A percentile compares a stretch with the other conserved stretches of the same genome.
These are phyloP conservation scores for Zopfia rhizophila DNA, from an alignment of 2,329 filamentous ascomycete species.

Conservation along the genomic window DNA sequence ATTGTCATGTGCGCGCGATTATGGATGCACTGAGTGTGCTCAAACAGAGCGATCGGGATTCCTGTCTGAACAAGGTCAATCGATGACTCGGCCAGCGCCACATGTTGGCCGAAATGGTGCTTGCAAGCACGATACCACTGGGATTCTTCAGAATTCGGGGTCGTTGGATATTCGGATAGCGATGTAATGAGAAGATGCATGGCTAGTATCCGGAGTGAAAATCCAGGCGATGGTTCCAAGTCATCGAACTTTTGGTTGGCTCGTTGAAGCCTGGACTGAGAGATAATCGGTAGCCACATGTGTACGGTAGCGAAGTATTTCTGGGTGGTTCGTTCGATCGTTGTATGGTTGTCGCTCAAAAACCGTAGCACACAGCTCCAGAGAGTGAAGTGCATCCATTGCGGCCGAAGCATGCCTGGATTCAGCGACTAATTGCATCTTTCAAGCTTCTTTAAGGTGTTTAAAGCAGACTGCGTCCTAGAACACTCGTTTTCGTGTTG, in stretches of 20 bases:
- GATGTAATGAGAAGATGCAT: slow-evolving; percentile 26
- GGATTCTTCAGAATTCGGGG: slow-evolving; percentile 12
- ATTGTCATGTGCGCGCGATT: slow-evolving; percentile 25
- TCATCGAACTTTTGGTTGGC: slow-evolving; percentile 5
- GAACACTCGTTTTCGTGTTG: too few species aligned
- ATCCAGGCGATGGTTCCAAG: slow-evolving; percentile 6
- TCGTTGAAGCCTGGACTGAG: slow-evolving; percentile 10
- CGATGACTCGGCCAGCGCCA: slow-evolving; percentile 17
- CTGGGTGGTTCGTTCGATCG: slow-evolving; percentile 6
- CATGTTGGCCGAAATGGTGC: slow-evolving; percentile 24
- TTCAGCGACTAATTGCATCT: slow-evolving; percentile 12
- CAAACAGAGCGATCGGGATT: slow-evolving; percentile 28
- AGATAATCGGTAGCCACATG: slow-evolving; percentile 28
- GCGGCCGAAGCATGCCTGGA: slow-evolving; percentile 13
- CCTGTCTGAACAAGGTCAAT: slow-evolving; percentile 26
- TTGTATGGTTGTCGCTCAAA: slow-evolving; percentile 18
- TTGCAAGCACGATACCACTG: slow-evolving; percentile 29
- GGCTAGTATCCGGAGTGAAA: slow-evolving; percentile 20
- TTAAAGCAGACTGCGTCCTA: too few species aligned
- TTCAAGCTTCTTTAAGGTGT: too few species aligned
- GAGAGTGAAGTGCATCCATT: slow-evolving; percentile 14
- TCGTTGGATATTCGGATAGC: slow-evolving; percentile 13
- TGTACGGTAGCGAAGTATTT: slow-evolving; percentile 19
- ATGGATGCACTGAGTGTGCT: slow-evolving; percentile 24
- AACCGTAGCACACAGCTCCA: slow-evolving; percentile 18